Base-by-base conservation (phyloP, 2,329 filamentous ascomycete genomes). In the Fusarium transvaalense region DNA sequence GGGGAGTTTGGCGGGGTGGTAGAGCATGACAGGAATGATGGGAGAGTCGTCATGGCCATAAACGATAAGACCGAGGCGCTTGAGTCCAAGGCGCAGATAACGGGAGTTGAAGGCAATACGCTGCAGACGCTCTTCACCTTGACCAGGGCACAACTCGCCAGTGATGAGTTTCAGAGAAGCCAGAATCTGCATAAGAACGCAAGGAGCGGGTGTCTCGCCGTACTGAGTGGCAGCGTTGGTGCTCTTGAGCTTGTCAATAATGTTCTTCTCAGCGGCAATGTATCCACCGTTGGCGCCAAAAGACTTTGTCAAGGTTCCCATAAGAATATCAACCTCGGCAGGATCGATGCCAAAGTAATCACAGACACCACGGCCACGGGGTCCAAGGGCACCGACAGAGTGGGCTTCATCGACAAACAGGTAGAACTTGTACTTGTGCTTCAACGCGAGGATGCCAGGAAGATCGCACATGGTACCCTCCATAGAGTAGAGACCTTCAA, bases 401-500 rank as follows among this genome's bases (percentile, higher is more conserved):
- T 99, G 96, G 35, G 96, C 96, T 81, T 99, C 96, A 75, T 99
- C 96, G 63, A 99, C 86, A 76, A 97, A 99, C 4, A 99, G 88
- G 77, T 93, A 88, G 82, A 97, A 99, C 84, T 97, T 98, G 89
- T 99, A 99, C 80, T 92, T 94, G 78, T 91, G 91, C 88, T 97
- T 97, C 70, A 99, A 86, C 51, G 86, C 87, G 61, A 99, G 82
- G 51, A 99, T 84, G 64, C 93, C 93, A 2, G 96, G 96, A n/a
- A 99, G 87, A 78, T 99, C 96, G 81, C 93, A 96, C 92, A 99
- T 97, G 71, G 94, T 97, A 48, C 96, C 96, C 82, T 99, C 96
- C 96, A 99, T 99, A 1, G 95, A 98, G 85, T 99, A 99, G 21
- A 99, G 87, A 73, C 96, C 96, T 79, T 99, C 96, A 37, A 99